Evolutionary conservation across 148 eudicot species (phyloP).

Genomic region (Bassia scoparia): DNA sequence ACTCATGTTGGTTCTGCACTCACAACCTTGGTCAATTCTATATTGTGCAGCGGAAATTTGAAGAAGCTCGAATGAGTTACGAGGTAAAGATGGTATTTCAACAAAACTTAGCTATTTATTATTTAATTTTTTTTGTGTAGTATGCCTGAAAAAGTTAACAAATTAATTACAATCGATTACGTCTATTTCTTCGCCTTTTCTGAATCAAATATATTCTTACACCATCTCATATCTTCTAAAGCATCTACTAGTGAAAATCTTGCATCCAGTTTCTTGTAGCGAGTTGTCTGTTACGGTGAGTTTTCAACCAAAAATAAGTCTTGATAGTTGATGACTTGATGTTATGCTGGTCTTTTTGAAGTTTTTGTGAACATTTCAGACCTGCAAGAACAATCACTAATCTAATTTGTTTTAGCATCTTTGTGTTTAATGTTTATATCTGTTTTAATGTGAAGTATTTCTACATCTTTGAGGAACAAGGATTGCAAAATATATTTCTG

Average conservation of each 20-base stretch:
- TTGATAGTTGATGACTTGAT: background rate
- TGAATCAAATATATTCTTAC: background rate
- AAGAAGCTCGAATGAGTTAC: conserved; percentile 66
- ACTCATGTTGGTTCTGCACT: conserved; percentile 80
- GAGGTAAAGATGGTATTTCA: conserved; percentile 47
- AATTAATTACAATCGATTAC: background rate
- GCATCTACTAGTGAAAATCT: background rate
- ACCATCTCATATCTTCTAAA: background rate
- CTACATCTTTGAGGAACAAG: background rate
- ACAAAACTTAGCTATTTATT: background rate
- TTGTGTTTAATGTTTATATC: background rate
- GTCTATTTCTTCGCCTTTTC: background rate
- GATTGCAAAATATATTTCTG: background rate
- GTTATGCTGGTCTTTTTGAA: too few species aligned
- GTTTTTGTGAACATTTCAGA: conserved; percentile 3
- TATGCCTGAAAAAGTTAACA: too few species aligned
- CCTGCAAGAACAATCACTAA: background rate
- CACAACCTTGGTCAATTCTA: conserved; percentile 95
- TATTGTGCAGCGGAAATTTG: conserved; percentile 61
- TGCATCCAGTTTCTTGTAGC: background rate
- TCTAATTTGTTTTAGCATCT: background rate
- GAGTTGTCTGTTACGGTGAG: background rate
- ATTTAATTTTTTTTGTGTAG: background rate
- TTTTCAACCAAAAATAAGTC: background rate
- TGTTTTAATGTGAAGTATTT: background rate